phyloP scores from a whole-genome alignment of 257 asterid species.

The Parsonsia alboflavescens region DNA sequence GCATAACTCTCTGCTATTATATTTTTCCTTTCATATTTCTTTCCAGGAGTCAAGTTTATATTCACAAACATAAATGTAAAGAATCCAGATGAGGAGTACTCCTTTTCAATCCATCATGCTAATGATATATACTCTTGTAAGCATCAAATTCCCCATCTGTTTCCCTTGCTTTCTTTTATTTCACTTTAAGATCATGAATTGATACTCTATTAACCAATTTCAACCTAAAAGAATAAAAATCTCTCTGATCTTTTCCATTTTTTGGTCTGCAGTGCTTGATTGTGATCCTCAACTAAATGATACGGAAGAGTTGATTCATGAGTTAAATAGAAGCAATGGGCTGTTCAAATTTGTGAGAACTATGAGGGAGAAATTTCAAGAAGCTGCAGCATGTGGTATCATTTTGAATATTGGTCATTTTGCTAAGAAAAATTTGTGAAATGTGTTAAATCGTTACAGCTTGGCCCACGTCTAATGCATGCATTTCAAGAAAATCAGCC shows the following conservation, averaged over 20 bases:
- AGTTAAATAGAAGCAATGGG: conserved; percentile 65
- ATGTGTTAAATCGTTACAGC: neutral
- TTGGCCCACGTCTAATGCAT: too few relatives aligned
- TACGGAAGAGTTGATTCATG: conserved; percentile 50
- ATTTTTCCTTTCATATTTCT: neutral
- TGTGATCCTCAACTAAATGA: conserved; percentile 62
- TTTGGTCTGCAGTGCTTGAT: conserved; percentile 47
- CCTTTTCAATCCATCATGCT: conserved; percentile 65
- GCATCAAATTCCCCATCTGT: conserved; percentile 16
- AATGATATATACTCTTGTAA: conserved; percentile 71
- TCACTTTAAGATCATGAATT: neutral
- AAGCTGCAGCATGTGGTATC: conserved; percentile 53
- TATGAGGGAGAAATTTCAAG: conserved; percentile 78
- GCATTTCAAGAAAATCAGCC: neutral
- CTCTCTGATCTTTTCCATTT: neutral
- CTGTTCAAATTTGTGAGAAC: conserved; percentile 78
- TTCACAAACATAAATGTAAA: conserved; percentile 57
- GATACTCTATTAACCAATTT: neutral
- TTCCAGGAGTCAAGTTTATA: conserved; percentile 77
- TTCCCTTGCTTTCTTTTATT: neutral
- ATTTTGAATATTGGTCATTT: conserved; percentile 15
- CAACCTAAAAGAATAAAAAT: neutral
- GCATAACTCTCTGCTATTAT: neutral
- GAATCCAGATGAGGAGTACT: conserved; percentile 61
- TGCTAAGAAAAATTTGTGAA: neutral